Evolutionary conservation across 2,329 filamentous ascomycete genomes (phyloP).

Genomic region (Geoglossum cookeanum): DNA sequence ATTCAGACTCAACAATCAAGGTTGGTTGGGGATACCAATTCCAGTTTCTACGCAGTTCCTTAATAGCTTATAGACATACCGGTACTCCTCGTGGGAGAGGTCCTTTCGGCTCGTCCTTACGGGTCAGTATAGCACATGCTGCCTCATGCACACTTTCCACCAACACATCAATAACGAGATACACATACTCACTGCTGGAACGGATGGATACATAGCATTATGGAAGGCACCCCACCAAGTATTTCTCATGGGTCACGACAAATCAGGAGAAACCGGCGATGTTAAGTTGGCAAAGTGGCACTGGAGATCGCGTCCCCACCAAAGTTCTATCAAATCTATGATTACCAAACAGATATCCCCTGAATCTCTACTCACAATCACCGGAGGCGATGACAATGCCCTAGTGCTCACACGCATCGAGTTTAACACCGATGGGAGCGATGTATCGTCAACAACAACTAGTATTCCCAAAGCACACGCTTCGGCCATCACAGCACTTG

Average conservation of each 20-base stretch:
- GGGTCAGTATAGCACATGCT: conserved; percentile 32
- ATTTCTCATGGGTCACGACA: not conserved
- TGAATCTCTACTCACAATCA: conserved; percentile 36
- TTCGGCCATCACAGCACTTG: conserved; percentile 45
- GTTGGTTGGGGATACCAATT: conserved; percentile 16
- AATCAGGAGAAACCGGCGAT: conserved; percentile 1
- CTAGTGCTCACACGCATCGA: conserved; percentile 36
- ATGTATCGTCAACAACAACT: conserved; percentile 13
- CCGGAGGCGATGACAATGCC: conserved; percentile 78
- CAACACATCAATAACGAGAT: conserved; percentile 54
- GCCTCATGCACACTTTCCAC: conserved; percentile 45
- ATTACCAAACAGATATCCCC: conserved; percentile 17
- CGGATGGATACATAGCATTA: conserved; percentile 14
- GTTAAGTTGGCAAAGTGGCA: conserved; percentile 17
- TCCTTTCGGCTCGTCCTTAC: conserved; percentile 19
- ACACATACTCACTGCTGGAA: conserved; percentile 21
- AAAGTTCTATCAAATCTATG: conserved; percentile 55
- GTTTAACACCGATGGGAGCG: conserved; percentile 10
- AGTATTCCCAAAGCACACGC: conserved; percentile 44
- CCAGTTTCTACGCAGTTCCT: conserved; percentile 1
- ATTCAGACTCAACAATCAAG: conserved; percentile 69
- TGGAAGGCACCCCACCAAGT: conserved; percentile 8
- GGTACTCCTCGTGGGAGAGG: conserved; percentile 15
- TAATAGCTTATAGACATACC: conserved; percentile 25
- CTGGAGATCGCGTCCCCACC: conserved; percentile 40